These are phyloP conservation scores for Sutorius eximius DNA, from an alignment of 1,284 basidiomycete genomes.

Conservation along the genomic window DNA sequence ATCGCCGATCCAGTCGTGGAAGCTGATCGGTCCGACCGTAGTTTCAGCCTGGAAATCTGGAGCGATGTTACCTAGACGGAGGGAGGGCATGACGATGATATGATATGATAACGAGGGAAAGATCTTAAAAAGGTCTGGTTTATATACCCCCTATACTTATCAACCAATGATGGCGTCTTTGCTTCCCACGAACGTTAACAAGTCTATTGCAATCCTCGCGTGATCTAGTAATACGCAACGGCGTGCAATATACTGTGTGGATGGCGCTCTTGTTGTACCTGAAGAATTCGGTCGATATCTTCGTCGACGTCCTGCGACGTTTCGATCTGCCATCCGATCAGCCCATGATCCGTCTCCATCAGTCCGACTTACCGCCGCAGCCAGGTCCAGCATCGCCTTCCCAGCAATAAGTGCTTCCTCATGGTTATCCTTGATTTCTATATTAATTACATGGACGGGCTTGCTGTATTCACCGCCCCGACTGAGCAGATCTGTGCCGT, in stretches of 20 bases:
- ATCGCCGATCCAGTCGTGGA: constrained; percentile 89
- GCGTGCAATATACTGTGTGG: constrained; percentile 92
- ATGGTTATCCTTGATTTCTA: constrained; percentile 99
- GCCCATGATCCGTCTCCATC: constrained; percentile 8
- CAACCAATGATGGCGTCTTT: constrained; percentile 45
- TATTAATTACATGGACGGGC: constrained; percentile 95
- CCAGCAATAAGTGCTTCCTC: constrained; percentile 97
- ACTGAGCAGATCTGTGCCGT: constrained; percentile 72
- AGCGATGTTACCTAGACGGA: constrained; percentile 76
- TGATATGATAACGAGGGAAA: neutral
- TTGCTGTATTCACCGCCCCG: constrained; percentile 92
- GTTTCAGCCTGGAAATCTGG: constrained; percentile 86
- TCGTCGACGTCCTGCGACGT: constrained; percentile 83
- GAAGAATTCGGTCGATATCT: constrained; percentile 86
- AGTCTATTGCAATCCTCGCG: constrained; percentile 28
- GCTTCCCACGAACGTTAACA: constrained; percentile 41
- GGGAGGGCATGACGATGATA: constrained; percentile 40
- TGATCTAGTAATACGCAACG: constrained; percentile 78
- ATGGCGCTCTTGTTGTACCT: constrained; percentile 83
- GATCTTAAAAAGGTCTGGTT: constrained; percentile 4
- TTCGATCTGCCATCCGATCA: constrained; percentile 69
- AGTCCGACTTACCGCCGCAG: constrained; percentile 67
- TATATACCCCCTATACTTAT: neutral
- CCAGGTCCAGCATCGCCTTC: constrained; percentile 93
- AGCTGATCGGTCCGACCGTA: constrained; percentile 75